Percentiles rank a stretch among this genome's conserved stretches.
These are phyloP conservation scores for Phytophthora aleatoria DNA, from an alignment of 352 stramenopile species.

Conservation along the genomic window DNA sequence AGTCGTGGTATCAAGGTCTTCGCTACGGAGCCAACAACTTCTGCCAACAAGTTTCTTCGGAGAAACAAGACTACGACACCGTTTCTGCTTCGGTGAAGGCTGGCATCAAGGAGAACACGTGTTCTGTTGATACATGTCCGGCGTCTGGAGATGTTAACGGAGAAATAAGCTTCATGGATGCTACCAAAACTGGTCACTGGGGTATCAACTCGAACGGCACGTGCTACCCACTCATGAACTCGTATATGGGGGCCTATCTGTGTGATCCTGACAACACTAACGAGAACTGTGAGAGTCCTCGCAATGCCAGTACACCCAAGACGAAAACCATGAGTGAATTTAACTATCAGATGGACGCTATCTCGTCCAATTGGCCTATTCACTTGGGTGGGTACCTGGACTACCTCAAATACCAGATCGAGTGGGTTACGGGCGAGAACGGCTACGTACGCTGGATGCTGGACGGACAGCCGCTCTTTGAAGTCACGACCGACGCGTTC, in stretches of 20 bases:
- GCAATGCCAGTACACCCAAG: constrained; percentile 38
- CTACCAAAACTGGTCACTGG: constrained; percentile 42
- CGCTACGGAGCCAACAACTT: constrained; percentile 67
- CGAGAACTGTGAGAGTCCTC: constrained; percentile 47
- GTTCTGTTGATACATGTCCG: constrained; percentile 46
- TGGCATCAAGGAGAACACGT: constrained; percentile 61
- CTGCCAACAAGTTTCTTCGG: constrained; percentile 36
- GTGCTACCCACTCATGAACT: constrained; percentile 48
- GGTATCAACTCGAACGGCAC: constrained; percentile 64
- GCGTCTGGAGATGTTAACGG: constrained; percentile 55
- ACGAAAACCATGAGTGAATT: constrained; percentile 70
- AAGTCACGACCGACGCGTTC: constrained; percentile 56
- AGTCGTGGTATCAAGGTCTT: constrained; percentile 71
- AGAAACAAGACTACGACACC: constrained; percentile 51
- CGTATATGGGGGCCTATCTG: constrained; percentile 54
- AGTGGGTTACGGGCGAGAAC: constrained; percentile 57
- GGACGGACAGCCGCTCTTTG: constrained; percentile 52
- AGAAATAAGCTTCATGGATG: constrained; percentile 49
- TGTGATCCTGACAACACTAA: constrained; percentile 61
- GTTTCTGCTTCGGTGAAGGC: constrained; percentile 48
- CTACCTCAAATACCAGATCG: constrained; percentile 60
- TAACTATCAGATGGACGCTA: constrained; percentile 73
- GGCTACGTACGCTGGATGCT: constrained; percentile 69
- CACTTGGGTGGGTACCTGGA: constrained; percentile 56
- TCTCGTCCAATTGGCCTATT: constrained; percentile 69